phyloP scores from a whole-genome alignment of 1,139 yeast genomes.

The Yamadazyma taylorii region DNA sequence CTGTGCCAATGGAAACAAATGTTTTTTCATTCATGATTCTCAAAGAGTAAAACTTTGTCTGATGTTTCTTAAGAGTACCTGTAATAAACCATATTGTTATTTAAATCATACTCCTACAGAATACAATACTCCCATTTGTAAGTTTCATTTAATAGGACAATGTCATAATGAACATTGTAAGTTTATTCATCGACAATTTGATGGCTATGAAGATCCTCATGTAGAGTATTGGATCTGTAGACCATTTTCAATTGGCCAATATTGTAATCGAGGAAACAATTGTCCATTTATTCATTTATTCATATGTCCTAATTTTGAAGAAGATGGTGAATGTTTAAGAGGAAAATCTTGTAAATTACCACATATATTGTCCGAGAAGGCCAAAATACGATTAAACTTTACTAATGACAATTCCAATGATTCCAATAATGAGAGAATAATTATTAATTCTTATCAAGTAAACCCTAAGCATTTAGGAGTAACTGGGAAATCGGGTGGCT shows the following conservation, averaged over 20 bases:
- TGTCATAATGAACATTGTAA: conserved; percentile 59
- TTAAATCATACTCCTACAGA: conserved; percentile 59
- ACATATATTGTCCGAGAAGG: conserved; percentile 41
- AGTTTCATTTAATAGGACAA: conserved; percentile 46
- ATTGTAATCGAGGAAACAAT: conserved; percentile 58
- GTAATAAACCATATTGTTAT: conserved; percentile 51
- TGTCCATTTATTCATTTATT: conserved; percentile 61
- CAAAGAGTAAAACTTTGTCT: conserved; percentile 57
- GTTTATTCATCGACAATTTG: conserved; percentile 43
- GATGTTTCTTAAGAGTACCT: conserved; percentile 44
- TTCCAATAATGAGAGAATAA: not conserved
- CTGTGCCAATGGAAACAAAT: conserved; percentile 52
- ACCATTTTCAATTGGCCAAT: conserved; percentile 67
- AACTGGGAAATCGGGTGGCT: not conserved
- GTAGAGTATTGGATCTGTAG: conserved; percentile 53
- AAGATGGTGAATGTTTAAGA: conserved; percentile 55
- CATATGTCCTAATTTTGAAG: conserved; percentile 73
- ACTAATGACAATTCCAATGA: no score
- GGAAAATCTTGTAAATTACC: conserved; percentile 48
- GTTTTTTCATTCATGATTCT: conserved; percentile 57
- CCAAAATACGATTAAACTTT: no score
- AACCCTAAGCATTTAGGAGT: conserved; percentile 1
- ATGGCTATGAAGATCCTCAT: conserved; percentile 14
- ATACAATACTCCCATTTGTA: conserved; percentile 67
- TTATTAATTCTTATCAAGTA: conserved; percentile 25